Percentiles rank a stretch among this genome's conserved stretches.
These are phyloP conservation scores for Dryas alaskensis DNA, from an alignment of 306 rosid species.

Conservation along the genomic window DNA sequence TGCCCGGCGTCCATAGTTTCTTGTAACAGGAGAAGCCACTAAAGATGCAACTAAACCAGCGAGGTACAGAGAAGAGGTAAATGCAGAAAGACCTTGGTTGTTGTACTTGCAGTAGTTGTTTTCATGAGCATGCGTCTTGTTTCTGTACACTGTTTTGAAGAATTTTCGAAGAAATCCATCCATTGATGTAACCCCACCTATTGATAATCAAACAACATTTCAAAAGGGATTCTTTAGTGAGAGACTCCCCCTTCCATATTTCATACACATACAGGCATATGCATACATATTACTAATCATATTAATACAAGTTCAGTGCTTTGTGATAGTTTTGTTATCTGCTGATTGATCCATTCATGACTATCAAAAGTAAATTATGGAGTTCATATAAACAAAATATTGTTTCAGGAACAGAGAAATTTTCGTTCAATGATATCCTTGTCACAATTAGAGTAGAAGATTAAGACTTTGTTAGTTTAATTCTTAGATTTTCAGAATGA, in stretches of 20 bases:
- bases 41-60: slow-evolving; percentile 81
- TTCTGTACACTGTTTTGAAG: slow-evolving; percentile 60
- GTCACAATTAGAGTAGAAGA: too few species aligned
- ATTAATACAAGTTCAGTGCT: not conserved
- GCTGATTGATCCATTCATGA: not conserved
- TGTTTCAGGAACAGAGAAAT: too few species aligned
- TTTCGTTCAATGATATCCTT: too few species aligned
- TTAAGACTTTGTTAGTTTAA: too few species aligned
- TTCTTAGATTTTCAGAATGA: too few species aligned
- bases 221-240: not conserved
- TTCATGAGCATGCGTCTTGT: slow-evolving; percentile 66
- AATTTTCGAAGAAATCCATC: slow-evolving; percentile 70
- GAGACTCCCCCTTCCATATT: not conserved
- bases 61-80: slow-evolving; percentile 83
- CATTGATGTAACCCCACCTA: slow-evolving; percentile 97
- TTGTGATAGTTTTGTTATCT: not conserved
- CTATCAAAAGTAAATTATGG: not conserved
- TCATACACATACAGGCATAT: too few species aligned
- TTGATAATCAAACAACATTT: not conserved
- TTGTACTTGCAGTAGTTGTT: slow-evolving; percentile 89
- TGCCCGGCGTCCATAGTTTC: slow-evolving; percentile 62
- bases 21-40: slow-evolving; percentile 74
- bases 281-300: not conserved
- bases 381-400: too few species aligned
- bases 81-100: slow-evolving; percentile 81